phyloP scores from a whole-genome alignment of 1,139 yeast genomes.

The Geotrichum bryndzae region DNA sequence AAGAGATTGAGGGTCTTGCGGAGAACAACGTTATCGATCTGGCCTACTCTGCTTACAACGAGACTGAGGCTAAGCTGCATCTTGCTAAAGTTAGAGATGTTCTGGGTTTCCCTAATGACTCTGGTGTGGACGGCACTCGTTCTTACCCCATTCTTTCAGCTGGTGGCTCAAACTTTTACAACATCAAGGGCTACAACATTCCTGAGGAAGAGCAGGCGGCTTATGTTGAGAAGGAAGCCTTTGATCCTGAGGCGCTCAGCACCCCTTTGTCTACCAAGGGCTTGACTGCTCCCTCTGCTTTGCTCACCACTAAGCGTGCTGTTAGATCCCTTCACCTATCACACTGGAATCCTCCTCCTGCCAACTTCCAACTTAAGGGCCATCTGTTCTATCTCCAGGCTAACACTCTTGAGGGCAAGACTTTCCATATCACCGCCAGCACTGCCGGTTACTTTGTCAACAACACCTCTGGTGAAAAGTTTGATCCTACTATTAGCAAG shows the following conservation, averaged over 20 bases:
- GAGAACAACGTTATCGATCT: constrained; percentile 35
- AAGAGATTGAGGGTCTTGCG: constrained; percentile 26
- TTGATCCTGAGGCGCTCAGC: constrained; percentile 11
- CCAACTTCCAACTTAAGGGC: constrained; percentile 55
- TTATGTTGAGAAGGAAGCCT: constrained; percentile 6
- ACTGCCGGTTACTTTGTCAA: constrained; percentile 74
- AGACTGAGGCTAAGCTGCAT: constrained; percentile 44
- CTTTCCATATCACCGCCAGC: constrained; percentile 69
- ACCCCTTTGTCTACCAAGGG: constrained; percentile 11
- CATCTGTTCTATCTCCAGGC: constrained; percentile 71
- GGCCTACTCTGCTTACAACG: constrained; percentile 43
- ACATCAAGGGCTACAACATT: constrained; percentile 29
- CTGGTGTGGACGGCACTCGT: constrained; percentile 30
- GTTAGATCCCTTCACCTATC: constrained; percentile 42
- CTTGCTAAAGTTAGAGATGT: constrained; percentile 43
- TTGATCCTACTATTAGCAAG: constrained; percentile 48
- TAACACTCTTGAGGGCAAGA: constrained; percentile 77
- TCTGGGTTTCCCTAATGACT: constrained; percentile 37
- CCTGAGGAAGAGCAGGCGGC: constrained; percentile 19
- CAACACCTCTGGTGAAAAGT: constrained; percentile 57
- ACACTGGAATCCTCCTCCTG: constrained; percentile 82
- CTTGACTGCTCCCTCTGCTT: constrained; percentile 8
- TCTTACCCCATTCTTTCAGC: constrained; percentile 29
- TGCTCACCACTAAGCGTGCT: constrained; percentile 6
- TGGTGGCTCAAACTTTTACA: constrained; percentile 40